Evolutionary conservation across 495 filamentous ascomycete species (phyloP), one percentile per base, ranked within the genome.

Genomic region (Thermochaetoides thermophila): DNA sequence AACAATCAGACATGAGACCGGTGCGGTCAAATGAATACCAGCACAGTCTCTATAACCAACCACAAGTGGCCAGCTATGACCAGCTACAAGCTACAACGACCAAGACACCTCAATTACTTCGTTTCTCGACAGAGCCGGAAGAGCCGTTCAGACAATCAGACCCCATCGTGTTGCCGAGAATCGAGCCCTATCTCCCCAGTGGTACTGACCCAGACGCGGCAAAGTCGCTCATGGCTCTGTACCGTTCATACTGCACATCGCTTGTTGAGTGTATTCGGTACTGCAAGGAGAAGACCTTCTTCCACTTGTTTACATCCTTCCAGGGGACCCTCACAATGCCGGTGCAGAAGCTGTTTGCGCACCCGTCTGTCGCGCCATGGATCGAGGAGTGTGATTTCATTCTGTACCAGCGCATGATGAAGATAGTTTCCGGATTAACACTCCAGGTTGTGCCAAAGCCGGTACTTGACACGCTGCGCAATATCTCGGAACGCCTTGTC

Each of bases 391-490:
- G 84, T 45, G 89, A 97, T 44, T 87, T 85, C 61, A 61, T 85
- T 23, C 84, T 95, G 66, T 97, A 97, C 50, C 84, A 76, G 43
- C 85, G 85, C 43, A 93, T 96, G 84, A 83, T 92, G 55, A 74
- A 78, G 17, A 83, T 94, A 33, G 69, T 96, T 17, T 76, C 82
- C 5, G 74, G 74, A 4, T 63, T 97, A 20, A 84, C 84, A 0
- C 68, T 93, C 7, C 84, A 95, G 52, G 84, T 91, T 9, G 76
- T 89, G 2, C 91, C 89, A 2, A 74, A 82, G 28, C 61, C 73
- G 8, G 84, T 95, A 11, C 60, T 93, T 17, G 76, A 84, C 43
- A 78, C 84, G 1, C 73, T 97, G 26, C 72, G 81, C 36, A 84
- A 68, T 34, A 89, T 97, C 40, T 83, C 84, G 1, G 76, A 81